Base-by-base conservation (phyloP, 352 stramenopile genomes). In the Phytophthora pseudosyringae region DNA sequence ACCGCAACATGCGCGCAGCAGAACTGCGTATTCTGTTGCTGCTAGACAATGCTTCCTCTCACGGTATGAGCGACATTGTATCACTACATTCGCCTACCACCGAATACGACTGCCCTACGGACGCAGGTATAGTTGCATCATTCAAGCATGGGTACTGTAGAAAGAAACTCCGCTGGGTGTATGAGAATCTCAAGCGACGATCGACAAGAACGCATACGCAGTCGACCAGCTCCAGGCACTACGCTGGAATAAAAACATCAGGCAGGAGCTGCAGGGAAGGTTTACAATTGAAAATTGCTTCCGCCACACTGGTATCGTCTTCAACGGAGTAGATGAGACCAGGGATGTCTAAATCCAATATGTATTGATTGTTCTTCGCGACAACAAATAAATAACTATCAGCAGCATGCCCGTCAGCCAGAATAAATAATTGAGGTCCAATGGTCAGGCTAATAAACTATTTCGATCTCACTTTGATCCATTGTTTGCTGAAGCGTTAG, bases 201-300 rank as follows among this genome's bases (percentile, higher is more conserved):
- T 60, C 25, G 31, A 48, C 8, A 28, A 35, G 13, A 43, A 47
- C 9, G 25, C 9, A 5, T 47, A 62, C 35, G 9, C n/a, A 4
- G 26, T 47, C 11, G 26, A 62, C 25, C 52, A 51, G n/a, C 40
- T 52, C 8, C 39, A 50, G 18, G 39, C 41, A 18, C 45, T 60
- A 40, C 11, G 15, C 4, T 64, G 41, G 31, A 55, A 32, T 18
- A 11, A 64, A 26, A 35, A 55, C 13, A 48, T 63, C 4, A 55
- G 45, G 43, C 32, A 33, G n/a, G 41, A 53, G 38, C 39, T 55
- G 15, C 41, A 63, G 13, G 15, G 7, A 3, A 59, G 32, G 43
- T 3, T 32, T 28, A 64, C 55, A 32, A 46, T 65, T 31, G 21
- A 16, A 43, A 60, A 59, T 16, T 60, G 49, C n/a, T 67, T 67